Base-by-base conservation (phyloP, 73 alveolate genomes). In the Paramecium caudatum region DNA sequence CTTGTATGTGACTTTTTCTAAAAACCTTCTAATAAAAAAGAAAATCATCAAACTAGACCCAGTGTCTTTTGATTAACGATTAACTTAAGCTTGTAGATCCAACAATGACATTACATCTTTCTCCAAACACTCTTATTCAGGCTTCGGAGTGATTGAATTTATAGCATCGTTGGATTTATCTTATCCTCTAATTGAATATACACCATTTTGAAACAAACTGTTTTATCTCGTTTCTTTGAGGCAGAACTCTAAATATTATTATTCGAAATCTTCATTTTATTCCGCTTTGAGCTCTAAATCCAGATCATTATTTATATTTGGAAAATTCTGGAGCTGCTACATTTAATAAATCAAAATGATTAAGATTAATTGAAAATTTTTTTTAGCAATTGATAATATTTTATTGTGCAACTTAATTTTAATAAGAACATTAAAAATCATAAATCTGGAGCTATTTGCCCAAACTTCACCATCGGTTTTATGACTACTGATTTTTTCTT, bases 181-280 rank as follows among this genome's bases (percentile, higher is more conserved):
- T 4, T 25, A 32, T 65, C 83, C 34, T 25, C 50, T 65, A 15
- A 65, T 6, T 3, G 80, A 55, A 10, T 27, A 55, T 43, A 55
- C 30, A 0, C 17, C 50, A 33, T 65, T 65, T 30, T 65, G 25
- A 33, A 36, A 33, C 32, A 65, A 15, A 65, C 83, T 65, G 10
- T 49, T 65, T 25, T 36, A 43, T 32, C 80, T 7, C 34, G 83
- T 25, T 13, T 65, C 83, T 9, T 36, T 65, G 2, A 65, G 55
- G 15, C 83, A 65, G 8, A 13, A 65, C n/a, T 33, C 83, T 12
- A 65, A 65, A 10, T 65, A 65, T 15, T 65, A 65, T 65, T 65
- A 27, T 65, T 65, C 83, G 34, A 65, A 65, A 43, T 65, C 83
- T 13, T 33, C 49, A 36, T 65, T 65, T 36, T 33, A 13, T 36